Evolutionary conservation across 306 rosid genomes (phyloP), one percentile per base, ranked within the genome.

Genomic region (Cucurbita pepo): DNA sequence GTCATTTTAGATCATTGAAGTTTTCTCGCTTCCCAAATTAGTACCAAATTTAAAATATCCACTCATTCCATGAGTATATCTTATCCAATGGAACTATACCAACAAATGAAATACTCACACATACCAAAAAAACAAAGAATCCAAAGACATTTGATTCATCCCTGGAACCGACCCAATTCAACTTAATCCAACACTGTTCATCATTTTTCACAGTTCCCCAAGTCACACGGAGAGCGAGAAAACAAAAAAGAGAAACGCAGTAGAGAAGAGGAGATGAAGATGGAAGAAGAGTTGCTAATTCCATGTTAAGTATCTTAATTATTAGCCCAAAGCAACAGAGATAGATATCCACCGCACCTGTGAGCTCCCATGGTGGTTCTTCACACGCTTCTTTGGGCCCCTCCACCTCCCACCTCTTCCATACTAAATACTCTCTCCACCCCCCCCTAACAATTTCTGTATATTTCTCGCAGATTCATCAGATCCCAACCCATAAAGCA

Each of bases 381-480:
- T 16, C 60, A 74, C 81, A 73, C 76, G 81, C 83, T 73, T 79
- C 34, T 45, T 71, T 45, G 74, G 77, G 63, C 21, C 72, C 72
- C 72, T 19, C 75, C 81, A 38, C 45, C 34, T 30, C 25, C 25
- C 25, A 25, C 25, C 25, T 25, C 34, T 56, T 18, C 76, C 52
- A 45, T 22, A 43, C 72, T 66, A 66, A 66, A 44, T 47, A 44
- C 72, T 65, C 18, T 18, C 48, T 38, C 61, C 37, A 14, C 65
- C 21, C 14, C 75, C n/a, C 5, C 65, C 56, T 71, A 67, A 18
- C 61, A 51, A 41, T 77, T 72, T 80, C 14, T 85, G 91, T 80
- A 86, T 81, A 82, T 85, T 81, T 86, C 75, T 75, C 83, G 69
- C 72, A 84, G 88, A 89, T 91, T 89, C 97, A 86, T 65, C 79